These are phyloP conservation scores for Schizosaccharomyces octosporus DNA, from an alignment of 805 yeast genomes.

Conservation along the genomic window DNA sequence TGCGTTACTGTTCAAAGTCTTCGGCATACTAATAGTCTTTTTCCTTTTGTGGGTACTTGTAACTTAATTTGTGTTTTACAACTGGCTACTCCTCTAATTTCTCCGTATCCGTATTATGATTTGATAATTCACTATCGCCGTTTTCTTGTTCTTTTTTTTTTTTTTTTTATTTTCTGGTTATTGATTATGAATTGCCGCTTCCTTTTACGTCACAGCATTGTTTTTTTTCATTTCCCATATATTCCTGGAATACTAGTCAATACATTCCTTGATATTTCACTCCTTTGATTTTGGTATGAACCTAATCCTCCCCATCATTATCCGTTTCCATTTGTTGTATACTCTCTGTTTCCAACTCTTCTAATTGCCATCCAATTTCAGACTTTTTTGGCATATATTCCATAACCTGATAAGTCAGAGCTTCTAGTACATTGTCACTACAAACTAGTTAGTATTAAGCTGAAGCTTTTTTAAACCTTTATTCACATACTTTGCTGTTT, in stretches of 20 bases:
- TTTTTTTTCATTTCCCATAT: not conserved
- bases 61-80: conserved; percentile 3
- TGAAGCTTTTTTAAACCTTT: not conserved
- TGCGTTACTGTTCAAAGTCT: conserved; percentile 74
- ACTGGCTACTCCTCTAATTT: not conserved
- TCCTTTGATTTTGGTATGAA: not conserved
- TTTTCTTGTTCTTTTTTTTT: not conserved
- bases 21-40: conserved; percentile 45
- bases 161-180: not conserved
- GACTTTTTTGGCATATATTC: conserved; percentile 10
- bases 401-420: conserved; percentile 39
- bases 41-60: conserved; percentile 11
- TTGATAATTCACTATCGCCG: not conserved
- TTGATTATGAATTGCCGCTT: not conserved
- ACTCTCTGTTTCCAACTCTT: conserved; percentile 8
- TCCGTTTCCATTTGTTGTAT: conserved; percentile 2
- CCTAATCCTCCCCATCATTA: not conserved
- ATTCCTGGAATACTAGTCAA: not conserved
- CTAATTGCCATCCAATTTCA: conserved; percentile 10
- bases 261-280: not conserved
- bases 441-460: not conserved
- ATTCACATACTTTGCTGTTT: conserved; percentile 18
- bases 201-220: not conserved
- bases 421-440: conserved; percentile 30
- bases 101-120: not conserved